Conservation (phyloP, 176 grass and related monocot genomes). For the Triticum urartu region DNA sequence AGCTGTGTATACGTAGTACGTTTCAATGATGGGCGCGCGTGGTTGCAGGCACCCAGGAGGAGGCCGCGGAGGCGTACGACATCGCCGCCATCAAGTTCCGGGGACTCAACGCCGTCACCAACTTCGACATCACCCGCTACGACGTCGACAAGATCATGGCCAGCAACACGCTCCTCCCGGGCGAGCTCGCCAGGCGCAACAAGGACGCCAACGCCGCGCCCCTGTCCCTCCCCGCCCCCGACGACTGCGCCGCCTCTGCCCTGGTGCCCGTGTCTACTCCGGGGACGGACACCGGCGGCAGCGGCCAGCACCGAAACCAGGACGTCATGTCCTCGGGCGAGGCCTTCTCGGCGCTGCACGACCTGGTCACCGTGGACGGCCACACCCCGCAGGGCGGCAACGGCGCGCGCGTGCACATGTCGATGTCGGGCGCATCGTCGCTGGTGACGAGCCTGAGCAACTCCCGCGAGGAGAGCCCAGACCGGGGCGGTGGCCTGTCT, state of each 20-base stretch:
- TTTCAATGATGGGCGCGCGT: neutral
- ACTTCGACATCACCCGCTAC: slow-evolving; percentile 97
- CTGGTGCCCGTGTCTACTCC: neutral
- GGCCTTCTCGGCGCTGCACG: slow-evolving; percentile 47
- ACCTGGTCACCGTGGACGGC: slow-evolving; percentile 35
- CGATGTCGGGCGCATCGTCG: slow-evolving; percentile 46
- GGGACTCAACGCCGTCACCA: slow-evolving; percentile 90
- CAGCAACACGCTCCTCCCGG: slow-evolving; percentile 80
- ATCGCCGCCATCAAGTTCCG: slow-evolving; percentile 97
- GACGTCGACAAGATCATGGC: slow-evolving; percentile 99
- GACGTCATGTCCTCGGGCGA: slow-evolving; percentile 34
- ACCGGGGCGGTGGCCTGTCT: slow-evolving; percentile 59
- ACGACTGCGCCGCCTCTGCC: neutral
- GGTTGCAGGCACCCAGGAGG: slow-evolving; percentile 89
- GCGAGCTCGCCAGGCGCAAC: slow-evolving; percentile 70
- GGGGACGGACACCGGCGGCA: neutral
- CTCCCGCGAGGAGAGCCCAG: slow-evolving; percentile 64
- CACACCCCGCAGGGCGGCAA: neutral
- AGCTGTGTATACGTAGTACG: neutral
- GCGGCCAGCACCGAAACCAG: neutral
- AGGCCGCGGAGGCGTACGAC: slow-evolving; percentile 97
- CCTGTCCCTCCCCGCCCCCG: neutral
- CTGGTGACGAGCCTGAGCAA: slow-evolving; percentile 58
- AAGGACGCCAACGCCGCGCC: slow-evolving; percentile 24
- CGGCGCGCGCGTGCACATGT: neutral